Percentiles rank a stretch among this genome's conserved stretches.
These are phyloP conservation scores for Podosphaera aphanis DNA, from an alignment of 2,329 filamentous ascomycete species.

Conservation along the genomic window DNA sequence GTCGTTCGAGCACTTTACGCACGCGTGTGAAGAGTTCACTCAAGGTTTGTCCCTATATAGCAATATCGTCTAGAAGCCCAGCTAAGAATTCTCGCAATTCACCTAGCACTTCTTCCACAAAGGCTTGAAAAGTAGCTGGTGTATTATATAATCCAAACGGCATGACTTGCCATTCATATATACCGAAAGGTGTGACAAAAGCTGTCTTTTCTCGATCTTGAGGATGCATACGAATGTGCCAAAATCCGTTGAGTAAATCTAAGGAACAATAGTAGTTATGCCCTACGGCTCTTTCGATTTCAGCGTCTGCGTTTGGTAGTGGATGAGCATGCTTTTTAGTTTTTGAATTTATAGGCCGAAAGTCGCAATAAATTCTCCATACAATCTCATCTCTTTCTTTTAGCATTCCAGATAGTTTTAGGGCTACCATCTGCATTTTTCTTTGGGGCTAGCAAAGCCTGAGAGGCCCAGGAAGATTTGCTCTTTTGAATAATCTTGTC, in stretches of 20 bases:
- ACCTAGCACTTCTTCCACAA: background rate
- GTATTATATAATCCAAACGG: background rate
- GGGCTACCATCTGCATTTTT: background rate
- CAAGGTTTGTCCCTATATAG: background rate
- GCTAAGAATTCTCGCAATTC: background rate
- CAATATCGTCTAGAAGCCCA: background rate
- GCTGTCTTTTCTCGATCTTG: background rate
- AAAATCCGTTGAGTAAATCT: background rate
- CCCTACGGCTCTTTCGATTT: background rate
- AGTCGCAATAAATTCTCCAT: background rate
- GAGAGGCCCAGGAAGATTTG: background rate
- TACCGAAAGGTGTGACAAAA: background rate
- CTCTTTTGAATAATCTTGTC: background rate
- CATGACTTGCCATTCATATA: conserved; percentile 1
- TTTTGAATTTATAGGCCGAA: background rate
- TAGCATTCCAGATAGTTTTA: background rate
- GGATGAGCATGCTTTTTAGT: background rate
- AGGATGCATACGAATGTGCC: background rate
- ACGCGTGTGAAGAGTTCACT: background rate
- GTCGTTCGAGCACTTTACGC: background rate
- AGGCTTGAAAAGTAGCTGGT: background rate
- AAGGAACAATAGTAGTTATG: background rate
- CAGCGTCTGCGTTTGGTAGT: background rate
- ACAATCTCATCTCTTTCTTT: background rate
- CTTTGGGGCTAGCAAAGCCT: background rate